Evolutionary conservation across 495 filamentous ascomycete genomes (phyloP).

Genomic region (Penicillium canariense): DNA sequence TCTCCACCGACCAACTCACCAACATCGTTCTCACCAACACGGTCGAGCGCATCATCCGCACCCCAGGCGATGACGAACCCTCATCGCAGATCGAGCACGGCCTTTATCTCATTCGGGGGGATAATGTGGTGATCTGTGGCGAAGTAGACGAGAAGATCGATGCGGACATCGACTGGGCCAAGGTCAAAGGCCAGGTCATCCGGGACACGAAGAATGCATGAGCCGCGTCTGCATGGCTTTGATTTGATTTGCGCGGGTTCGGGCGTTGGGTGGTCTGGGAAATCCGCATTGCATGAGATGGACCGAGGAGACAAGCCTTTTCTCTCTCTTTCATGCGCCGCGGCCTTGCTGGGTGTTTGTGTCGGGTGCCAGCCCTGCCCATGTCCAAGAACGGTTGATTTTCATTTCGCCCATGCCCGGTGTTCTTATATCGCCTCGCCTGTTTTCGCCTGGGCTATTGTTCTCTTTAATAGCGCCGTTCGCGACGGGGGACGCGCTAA

Average conservation of each 20-base stretch:
- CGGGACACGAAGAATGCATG: constrained; percentile 76
- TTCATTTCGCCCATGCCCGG: not conserved
- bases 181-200: constrained; percentile 83
- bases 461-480: not conserved
- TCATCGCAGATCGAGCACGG: constrained; percentile 82
- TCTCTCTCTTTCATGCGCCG: not conserved
- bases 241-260: constrained; percentile 6
- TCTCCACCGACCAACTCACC: constrained; percentile 87
- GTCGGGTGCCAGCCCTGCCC: not conserved
- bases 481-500: not conserved
- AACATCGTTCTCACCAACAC: constrained; percentile 86
- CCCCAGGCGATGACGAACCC: constrained; percentile 74
- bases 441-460: not conserved
- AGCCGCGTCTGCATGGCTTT: constrained; percentile 22
- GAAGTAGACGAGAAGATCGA: constrained; percentile 88
- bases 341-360: constrained; percentile 1
- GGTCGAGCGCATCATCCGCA: constrained; percentile 85
- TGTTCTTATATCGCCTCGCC: not conserved
- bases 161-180: constrained; percentile 81
- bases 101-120: constrained; percentile 87
- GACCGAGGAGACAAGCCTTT: not conserved
- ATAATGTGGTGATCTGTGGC: constrained; percentile 90
- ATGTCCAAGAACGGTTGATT: not conserved
- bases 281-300: constrained; percentile 18
- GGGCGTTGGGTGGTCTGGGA: constrained; percentile 20